Evolutionary conservation across 306 rosid species (phyloP), one percentile per base, ranked within the genome.

Genomic region (Glycine soja): DNA sequence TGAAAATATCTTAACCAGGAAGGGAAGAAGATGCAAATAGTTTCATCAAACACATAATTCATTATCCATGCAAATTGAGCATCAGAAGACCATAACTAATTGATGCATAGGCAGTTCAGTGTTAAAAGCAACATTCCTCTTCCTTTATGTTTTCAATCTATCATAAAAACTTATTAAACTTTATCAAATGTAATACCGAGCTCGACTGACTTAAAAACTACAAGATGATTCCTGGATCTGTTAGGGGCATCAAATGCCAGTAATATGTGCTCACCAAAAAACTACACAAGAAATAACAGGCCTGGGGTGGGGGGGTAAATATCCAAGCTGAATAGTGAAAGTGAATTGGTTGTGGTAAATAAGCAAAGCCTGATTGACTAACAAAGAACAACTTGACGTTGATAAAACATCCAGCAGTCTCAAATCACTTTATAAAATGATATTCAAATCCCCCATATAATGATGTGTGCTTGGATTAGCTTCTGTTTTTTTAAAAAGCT

Each of bases 51-150:
- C 52, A 34, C 48, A 50, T 34, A 50, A 62, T 64, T 73, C 68
- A 63, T 65, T 54, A 59, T 32, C 32, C 70, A 66, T 45, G 46
- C 45, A 40, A 74, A 81, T 74, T 72, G 45, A 43, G 68, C 62
- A 74, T 65, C 48, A 72, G n/a, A 72, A 51, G 74, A 63, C 66
- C 74, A 53, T 43, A 30, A 73, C 34, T n/a, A 18, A 34, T 18
- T 68, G 13, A 14, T 54, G 18, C 69, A 30, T 56, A 78, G 47
- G 45, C 19, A 53, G 10, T 52, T 52, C 75, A 40, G 15, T 53
- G 54, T 52, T 5, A 42, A 67, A 52, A 32, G 65, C 1, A 64
- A 12, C 68, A 53, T 68, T 54, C 12, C 58, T 57, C 76, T 63
- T 53, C 30, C 30, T 24, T 24, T 51, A 40, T 47, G 18, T 52